phyloP scores from a whole-genome alignment of 495 filamentous ascomycete genomes.

The Xylaria castorea region DNA sequence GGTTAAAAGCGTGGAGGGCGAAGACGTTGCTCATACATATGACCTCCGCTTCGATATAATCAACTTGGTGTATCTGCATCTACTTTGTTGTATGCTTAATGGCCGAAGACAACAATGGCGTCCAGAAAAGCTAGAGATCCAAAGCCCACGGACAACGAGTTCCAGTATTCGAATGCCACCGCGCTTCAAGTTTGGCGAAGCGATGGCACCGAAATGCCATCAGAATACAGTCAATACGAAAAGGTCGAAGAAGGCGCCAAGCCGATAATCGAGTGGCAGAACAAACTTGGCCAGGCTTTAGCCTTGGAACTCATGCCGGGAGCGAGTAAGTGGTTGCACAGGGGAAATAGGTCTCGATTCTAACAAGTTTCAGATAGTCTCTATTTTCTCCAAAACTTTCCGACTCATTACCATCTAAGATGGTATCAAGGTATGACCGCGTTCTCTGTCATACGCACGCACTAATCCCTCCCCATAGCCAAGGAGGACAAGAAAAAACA shows the following conservation, averaged over 20 bases:
- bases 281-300: slow-evolving; percentile 29
- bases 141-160: slow-evolving; percentile 16
- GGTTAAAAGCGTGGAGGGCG: background rate
- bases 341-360: background rate
- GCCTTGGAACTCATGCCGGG: slow-evolving; percentile 24
- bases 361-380: slow-evolving; percentile 21
- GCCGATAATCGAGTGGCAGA: slow-evolving; percentile 28
- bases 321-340: slow-evolving; percentile 16
- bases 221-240: slow-evolving; percentile 27
- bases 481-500: slow-evolving; percentile 27
- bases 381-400: slow-evolving; percentile 25
- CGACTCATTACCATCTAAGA: slow-evolving; percentile 25
- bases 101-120: slow-evolving; percentile 12
- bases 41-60: background rate
- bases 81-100: background rate
- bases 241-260: slow-evolving; percentile 27
- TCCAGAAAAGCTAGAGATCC: slow-evolving; percentile 16
- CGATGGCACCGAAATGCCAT: slow-evolving; percentile 29
- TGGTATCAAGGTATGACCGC: slow-evolving; percentile 28
- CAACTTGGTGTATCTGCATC: background rate
- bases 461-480: slow-evolving; percentile 9
- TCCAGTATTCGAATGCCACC: slow-evolving; percentile 21
- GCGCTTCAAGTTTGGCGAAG: slow-evolving; percentile 20
- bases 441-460: background rate
- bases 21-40: slow-evolving; percentile 6